Evolutionary conservation across 202 grass and related monocot species (phyloP).

Genomic region (Bolboschoenoplectus hybrid): DNA sequence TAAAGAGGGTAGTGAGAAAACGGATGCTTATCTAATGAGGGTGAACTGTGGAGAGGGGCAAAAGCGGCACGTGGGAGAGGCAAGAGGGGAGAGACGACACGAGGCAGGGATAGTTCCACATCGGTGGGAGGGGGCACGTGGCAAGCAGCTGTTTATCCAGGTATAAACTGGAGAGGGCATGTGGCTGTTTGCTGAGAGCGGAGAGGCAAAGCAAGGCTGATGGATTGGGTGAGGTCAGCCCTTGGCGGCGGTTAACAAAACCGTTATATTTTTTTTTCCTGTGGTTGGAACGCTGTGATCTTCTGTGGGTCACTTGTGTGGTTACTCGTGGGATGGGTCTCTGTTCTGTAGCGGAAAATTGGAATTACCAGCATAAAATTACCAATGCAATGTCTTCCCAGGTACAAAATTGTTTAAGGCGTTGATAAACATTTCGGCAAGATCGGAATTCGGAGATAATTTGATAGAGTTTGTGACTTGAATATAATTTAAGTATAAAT

Average conservation of each 20-base stretch:
- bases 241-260: constrained; percentile 19
- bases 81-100: not conserved
- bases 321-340: too few species aligned
- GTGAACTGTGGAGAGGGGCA: not conserved
- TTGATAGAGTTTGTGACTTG: too few species aligned
- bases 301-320: not conserved
- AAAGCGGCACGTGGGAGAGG: not conserved
- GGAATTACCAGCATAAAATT: not conserved
- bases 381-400: too few species aligned
- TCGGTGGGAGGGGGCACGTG: constrained; percentile 35
- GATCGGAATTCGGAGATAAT: too few species aligned
- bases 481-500: too few species aligned
- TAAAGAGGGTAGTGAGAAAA: not conserved
- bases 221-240: constrained; percentile 35
- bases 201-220: constrained; percentile 3
- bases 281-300: not conserved
- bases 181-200: constrained; percentile 22
- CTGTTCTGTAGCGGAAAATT: not conserved
- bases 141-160: constrained; percentile 26
- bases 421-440: too few species aligned
- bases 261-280: not conserved
- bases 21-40: constrained; percentile 24
- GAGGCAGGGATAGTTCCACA: constrained; percentile 23
- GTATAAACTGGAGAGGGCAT: constrained; percentile 29
- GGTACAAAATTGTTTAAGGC: too few species aligned